phyloP scores from a whole-genome alignment of 2,329 filamentous ascomycete genomes.

The Myrmaecium sp. region DNA sequence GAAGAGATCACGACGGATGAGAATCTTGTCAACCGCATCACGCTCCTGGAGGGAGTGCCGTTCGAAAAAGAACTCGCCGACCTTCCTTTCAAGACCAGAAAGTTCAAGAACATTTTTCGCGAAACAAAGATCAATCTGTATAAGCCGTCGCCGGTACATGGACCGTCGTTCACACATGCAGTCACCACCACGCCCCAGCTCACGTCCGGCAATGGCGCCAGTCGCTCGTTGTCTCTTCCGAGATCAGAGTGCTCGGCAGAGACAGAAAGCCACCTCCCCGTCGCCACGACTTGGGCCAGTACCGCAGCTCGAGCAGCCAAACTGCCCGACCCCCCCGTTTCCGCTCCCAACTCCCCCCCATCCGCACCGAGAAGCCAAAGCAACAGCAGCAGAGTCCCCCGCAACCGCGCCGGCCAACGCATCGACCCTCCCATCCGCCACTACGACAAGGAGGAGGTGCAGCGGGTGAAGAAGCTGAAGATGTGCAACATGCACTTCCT shows the following conservation, averaged over 20 bases:
- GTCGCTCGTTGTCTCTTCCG: not conserved
- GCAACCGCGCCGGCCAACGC: conserved; percentile 43
- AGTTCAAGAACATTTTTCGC: conserved; percentile 37
- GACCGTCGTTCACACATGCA: not conserved
- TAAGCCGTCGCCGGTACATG: conserved; percentile 2
- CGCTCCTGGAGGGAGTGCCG: conserved; percentile 38
- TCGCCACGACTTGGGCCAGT: conserved; percentile 3
- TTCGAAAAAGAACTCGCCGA: conserved; percentile 35
- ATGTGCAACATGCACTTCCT: conserved; percentile 46
- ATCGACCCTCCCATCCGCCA: conserved; percentile 35
- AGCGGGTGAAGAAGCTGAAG: conserved; percentile 44
- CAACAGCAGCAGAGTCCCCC: conserved; percentile 27
- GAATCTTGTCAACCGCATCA: conserved; percentile 30
- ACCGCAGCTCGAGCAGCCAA: conserved; percentile 4
- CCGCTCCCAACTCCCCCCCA: conserved; percentile 1
- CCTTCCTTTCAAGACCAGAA: conserved; percentile 33
- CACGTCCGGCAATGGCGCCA: conserved; percentile 1
- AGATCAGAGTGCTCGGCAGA: too few species aligned
- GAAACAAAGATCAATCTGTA: conserved; percentile 28
- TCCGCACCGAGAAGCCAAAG: conserved; percentile 8
- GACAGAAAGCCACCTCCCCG: conserved; percentile 9
- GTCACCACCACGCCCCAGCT: conserved; percentile 1
- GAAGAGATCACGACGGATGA: conserved; percentile 31
- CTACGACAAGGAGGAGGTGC: conserved; percentile 38
- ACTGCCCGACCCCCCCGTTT: conserved; percentile 1